Evolutionary conservation across 73 alveolate species (phyloP).

Genomic region (Breviolum minutum): DNA sequence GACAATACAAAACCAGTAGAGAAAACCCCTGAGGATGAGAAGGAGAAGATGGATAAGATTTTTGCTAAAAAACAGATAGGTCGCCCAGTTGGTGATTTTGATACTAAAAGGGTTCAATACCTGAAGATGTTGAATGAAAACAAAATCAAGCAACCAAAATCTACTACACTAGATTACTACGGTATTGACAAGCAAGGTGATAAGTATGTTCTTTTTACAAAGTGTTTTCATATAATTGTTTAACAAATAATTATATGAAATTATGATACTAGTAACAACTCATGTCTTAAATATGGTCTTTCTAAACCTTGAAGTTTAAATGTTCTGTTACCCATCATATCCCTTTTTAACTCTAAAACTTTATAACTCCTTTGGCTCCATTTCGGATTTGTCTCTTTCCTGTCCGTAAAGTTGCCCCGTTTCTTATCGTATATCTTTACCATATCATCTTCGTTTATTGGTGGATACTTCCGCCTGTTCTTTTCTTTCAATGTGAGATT

Average conservation of each 20-base stretch:
- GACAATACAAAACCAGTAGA: too few species aligned
- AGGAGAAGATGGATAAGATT: too few species aligned
- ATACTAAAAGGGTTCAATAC: too few species aligned
- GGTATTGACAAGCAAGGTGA: too few species aligned
- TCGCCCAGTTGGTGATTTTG: too few species aligned
- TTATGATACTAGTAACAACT: neutral
- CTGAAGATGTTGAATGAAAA: too few species aligned
- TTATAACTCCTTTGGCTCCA: neutral
- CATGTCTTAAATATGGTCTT: slow-evolving; percentile 9
- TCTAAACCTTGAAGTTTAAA: neutral
- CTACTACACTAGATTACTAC: too few species aligned
- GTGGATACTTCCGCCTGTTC: slow-evolving; percentile 5
- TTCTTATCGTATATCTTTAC: neutral
- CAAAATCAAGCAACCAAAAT: too few species aligned
- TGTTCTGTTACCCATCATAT: neutral
- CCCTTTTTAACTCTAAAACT: neutral
- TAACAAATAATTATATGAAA: neutral
- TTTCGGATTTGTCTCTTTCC: neutral
- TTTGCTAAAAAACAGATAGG: too few species aligned
- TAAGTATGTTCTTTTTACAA: too few species aligned
- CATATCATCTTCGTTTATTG: neutral
- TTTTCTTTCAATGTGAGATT: slow-evolving; percentile 24
- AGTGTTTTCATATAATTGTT: too few species aligned
- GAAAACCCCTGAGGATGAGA: too few species aligned
- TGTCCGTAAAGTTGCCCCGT: neutral